Percentiles rank a stretch among this genome's conserved stretches.
Conservation (phyloP, 441 rosid genomes). For the Corymbia citriodora region DNA sequence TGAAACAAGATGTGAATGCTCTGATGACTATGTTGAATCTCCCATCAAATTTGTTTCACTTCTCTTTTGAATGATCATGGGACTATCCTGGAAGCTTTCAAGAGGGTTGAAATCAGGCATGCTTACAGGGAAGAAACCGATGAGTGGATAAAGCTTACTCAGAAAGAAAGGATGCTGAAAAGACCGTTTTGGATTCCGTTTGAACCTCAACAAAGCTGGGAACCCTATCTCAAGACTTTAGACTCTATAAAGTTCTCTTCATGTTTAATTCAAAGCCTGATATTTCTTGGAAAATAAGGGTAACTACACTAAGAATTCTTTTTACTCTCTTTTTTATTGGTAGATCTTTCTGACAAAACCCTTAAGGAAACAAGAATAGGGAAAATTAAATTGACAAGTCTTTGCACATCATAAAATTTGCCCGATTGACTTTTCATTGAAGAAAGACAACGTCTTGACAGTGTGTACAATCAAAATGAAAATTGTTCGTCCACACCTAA, state of each 20-base stretch:
- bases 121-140: neutral
- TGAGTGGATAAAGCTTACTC: neutral
- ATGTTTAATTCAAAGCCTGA: neutral
- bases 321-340: neutral
- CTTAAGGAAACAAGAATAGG: neutral
- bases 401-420: neutral
- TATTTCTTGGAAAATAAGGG: neutral
- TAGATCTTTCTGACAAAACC: neutral
- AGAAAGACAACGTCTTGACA: neutral
- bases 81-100: neutral
- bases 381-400: neutral
- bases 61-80: neutral
- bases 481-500: neutral
- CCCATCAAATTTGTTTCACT: neutral
- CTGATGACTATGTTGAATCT: neutral
- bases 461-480: neutral
- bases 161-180: neutral
- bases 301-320: neutral
- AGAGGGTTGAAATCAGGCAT: neutral
- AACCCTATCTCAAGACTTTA: neutral
- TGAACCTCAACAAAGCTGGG: neutral
- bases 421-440: neutral
- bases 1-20: neutral
- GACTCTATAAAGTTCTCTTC: neutral
- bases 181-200: neutral